phyloP scores from a whole-genome alignment of 148 eudicot genomes.

The Fagopyrum homotropicum region DNA sequence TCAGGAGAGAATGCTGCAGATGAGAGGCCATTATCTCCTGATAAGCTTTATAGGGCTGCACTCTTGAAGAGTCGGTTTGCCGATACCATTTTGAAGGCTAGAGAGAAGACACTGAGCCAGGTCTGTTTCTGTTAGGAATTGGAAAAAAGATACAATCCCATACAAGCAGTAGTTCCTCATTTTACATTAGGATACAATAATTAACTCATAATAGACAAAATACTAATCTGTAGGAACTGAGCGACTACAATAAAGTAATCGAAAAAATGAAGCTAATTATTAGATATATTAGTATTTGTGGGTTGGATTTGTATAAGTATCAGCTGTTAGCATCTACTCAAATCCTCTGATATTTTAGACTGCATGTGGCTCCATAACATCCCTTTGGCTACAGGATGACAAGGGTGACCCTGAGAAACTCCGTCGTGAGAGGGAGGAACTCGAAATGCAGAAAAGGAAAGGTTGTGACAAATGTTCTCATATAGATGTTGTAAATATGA shows the following conservation, averaged over 20 bases:
- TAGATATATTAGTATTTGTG: too few relatives aligned
- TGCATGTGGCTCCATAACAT: background rate
- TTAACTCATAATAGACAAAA: too few relatives aligned
- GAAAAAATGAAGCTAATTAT: too few relatives aligned
- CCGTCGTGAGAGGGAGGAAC: conserved; percentile 55
- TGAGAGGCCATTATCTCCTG: conserved; percentile 55
- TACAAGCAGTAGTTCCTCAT: too few relatives aligned
- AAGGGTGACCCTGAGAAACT: conserved; percentile 68
- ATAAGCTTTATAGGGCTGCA: conserved; percentile 59
- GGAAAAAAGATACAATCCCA: too few relatives aligned
- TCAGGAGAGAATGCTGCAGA: conserved; percentile 44
- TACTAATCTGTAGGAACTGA: too few relatives aligned
- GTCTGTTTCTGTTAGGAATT: conserved; percentile 17
- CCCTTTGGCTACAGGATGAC: conserved; percentile 34
- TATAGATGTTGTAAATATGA: background rate
- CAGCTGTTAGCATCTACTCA: too few relatives aligned
- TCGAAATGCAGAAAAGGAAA: conserved; percentile 52
- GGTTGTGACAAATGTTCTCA: conserved; percentile 23
- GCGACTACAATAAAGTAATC: too few relatives aligned
- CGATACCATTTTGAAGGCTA: conserved; percentile 71
- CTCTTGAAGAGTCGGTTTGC: conserved; percentile 53
- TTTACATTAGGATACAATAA: too few relatives aligned
- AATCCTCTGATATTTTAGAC: too few relatives aligned
- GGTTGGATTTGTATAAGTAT: too few relatives aligned
- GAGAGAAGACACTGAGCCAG: conserved; percentile 52